Base-by-base conservation (phyloP, 495 filamentous ascomycete species). In the Penicillium dipodomyicola region DNA sequence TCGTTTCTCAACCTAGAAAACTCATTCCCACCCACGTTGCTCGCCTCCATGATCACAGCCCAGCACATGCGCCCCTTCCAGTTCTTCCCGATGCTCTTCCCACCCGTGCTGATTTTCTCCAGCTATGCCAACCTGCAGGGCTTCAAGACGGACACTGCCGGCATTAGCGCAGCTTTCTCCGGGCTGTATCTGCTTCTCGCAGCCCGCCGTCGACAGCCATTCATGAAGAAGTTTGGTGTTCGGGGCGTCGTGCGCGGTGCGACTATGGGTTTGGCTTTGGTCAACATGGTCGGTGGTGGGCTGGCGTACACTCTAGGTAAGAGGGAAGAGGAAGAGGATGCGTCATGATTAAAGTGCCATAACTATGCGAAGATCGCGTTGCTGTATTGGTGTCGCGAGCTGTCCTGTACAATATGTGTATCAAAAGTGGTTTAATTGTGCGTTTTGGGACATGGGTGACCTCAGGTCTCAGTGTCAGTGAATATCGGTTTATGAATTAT, bases 101-200 rank as follows among this genome's bases (percentile, higher is more conserved):
- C 91, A 33, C 89, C 91, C 0, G 76, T 92, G 54, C 82, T 97
- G n/a, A 79, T 95, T 53, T 91, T 96, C 77, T 83, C 83, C 53
- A 88, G 85, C 73, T 97, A 96, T 72, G 80, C 92, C 43, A 93
- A 91, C 68, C 67, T 96, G 9, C 81, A 82, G 49, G 84, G 83
- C 33, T 92, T 85, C 81, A 85, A 87, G 67, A 85, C 84, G 50
- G 94, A 97, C 62, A 84, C 82, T 48, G 93, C 91, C 0, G 94
- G 92, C 29, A 79, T 92, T 49, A 89, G 84, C 12, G 91, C 89
- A 17, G 91, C 93, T 4, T 96, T 90, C 84, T 91, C 87, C 39
- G 90, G 86, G 4, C 73, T 96, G 20, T 98, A 97, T 69, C 75
- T 92, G 15, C 71, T 97, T 10, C 77, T 92, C 42, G 92, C 90